Conservation (phyloP, 495 filamentous ascomycete species). For the Aspergillus heteromorphus region DNA sequence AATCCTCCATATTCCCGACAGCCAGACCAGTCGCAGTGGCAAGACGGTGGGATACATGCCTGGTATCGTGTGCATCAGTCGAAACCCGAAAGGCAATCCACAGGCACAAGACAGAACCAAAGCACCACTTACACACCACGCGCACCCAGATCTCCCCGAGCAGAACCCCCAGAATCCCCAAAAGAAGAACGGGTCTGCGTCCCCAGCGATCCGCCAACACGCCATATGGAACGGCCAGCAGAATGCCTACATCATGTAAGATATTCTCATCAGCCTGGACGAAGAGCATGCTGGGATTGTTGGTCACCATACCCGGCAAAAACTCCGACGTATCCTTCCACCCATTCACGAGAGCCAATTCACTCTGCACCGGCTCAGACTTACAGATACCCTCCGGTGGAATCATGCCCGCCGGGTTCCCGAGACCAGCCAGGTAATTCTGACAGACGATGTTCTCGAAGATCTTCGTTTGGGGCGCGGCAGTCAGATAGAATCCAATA, state of each 20-base stretch:
- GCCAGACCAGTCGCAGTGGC: slow-evolving; percentile 30
- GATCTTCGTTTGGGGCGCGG: slow-evolving; percentile 31
- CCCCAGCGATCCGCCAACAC: slow-evolving; percentile 39
- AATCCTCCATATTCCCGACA: slow-evolving; percentile 20
- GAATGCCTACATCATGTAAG: no score
- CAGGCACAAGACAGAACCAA: not conserved
- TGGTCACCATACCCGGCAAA: slow-evolving; percentile 24
- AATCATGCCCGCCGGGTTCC: not conserved
- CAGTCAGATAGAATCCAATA: slow-evolving; percentile 23
- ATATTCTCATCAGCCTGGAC: not conserved
- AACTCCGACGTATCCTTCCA: slow-evolving; percentile 37
- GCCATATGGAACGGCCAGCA: slow-evolving; percentile 30
- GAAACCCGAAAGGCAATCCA: slow-evolving; percentile 1
- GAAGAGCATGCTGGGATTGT: not conserved
- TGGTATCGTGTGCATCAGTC: slow-evolving; percentile 2
- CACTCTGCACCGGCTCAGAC: slow-evolving; percentile 37
- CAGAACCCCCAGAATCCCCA: slow-evolving; percentile 28
- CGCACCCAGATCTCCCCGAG: slow-evolving; percentile 30
- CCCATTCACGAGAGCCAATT: slow-evolving; percentile 36
- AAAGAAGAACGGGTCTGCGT: slow-evolving; percentile 35
- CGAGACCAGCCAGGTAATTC: no score
- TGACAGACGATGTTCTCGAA: no score
- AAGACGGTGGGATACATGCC: slow-evolving; percentile 21
- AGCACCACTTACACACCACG: slow-evolving; percentile 29
- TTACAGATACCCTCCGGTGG: slow-evolving; percentile 26